These are phyloP conservation scores for Noccaea bulbosa DNA, from an alignment of 345 rosid genomes.

Conservation along the genomic window DNA sequence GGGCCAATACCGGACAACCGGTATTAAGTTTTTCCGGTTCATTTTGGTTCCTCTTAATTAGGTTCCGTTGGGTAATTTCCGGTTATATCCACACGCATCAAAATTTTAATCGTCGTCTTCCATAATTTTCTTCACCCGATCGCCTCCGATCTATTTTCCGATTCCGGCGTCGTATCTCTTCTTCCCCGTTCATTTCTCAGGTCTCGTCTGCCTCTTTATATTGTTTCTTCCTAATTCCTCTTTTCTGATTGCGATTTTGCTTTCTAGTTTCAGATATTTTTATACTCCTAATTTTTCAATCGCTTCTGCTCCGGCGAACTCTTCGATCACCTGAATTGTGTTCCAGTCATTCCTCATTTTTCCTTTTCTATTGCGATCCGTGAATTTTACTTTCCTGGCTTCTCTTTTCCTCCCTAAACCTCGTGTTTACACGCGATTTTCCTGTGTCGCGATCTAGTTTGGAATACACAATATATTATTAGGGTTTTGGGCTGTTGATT, in stretches of 20 bases:
- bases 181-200: slow-evolving; percentile 9
- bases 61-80: too few relatives aligned
- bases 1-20: too few relatives aligned
- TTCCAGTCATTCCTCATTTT: not conserved
- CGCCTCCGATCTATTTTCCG: not conserved
- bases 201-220: not conserved
- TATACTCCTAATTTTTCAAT: slow-evolving; percentile 1
- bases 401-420: not conserved
- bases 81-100: not conserved
- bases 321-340: not conserved
- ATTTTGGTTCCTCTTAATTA: too few relatives aligned
- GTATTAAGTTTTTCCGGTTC: too few relatives aligned
- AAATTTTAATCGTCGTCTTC: slow-evolving; percentile 27
- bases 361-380: slow-evolving; percentile 1
- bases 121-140: not conserved
- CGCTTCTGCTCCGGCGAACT: not conserved
- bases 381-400: not conserved
- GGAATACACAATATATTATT: not conserved
- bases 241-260: slow-evolving; percentile 1
- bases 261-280: not conserved
- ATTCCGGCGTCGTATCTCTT: slow-evolving; percentile 4
- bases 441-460: slow-evolving; percentile 24
- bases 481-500: slow-evolving; percentile 12
- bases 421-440: not conserved
- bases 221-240: not conserved